Percentiles rank a stretch among this genome's conserved stretches.
Evolutionary conservation across 352 stramenopile genomes (phyloP).

Genomic region (Globisporangium uncinulatum): DNA sequence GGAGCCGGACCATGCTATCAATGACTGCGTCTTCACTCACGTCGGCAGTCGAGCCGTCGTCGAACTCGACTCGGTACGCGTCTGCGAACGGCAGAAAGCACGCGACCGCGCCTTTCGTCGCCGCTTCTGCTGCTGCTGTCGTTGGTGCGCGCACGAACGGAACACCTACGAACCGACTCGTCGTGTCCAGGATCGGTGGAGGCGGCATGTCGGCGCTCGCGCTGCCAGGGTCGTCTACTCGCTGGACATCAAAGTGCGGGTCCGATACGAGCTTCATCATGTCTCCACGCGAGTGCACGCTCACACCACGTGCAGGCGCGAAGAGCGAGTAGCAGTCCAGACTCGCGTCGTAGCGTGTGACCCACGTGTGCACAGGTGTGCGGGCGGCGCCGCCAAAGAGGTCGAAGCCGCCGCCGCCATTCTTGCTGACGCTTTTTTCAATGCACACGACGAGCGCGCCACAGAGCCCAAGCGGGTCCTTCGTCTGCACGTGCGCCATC

Average conservation of each 20-base stretch:
- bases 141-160: slow-evolving; percentile 18
- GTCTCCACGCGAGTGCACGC: slow-evolving; percentile 37
- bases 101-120: slow-evolving; percentile 28
- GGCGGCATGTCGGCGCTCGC: slow-evolving; percentile 32
- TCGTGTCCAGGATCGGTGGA: slow-evolving; percentile 41
- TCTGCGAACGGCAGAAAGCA: slow-evolving; percentile 63
- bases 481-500: slow-evolving; percentile 30
- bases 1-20: slow-evolving; percentile 46
- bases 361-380: slow-evolving; percentile 44
- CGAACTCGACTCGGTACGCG: slow-evolving; percentile 42
- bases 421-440: slow-evolving; percentile 1
- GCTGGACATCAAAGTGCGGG: slow-evolving; percentile 40
- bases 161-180: slow-evolving; percentile 48
- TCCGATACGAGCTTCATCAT: slow-evolving; percentile 61
- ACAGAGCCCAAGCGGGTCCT: slow-evolving; percentile 62
- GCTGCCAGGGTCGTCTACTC: slow-evolving; percentile 23
- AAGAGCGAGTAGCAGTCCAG: slow-evolving; percentile 69
- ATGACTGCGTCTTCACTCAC: slow-evolving; percentile 52
- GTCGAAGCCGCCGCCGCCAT: background rate
- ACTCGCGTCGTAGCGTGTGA: slow-evolving; percentile 60
- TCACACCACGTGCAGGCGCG: slow-evolving; percentile 28
- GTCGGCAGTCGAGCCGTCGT: slow-evolving; percentile 40
- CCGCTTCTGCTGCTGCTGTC: background rate
- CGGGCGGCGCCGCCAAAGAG: slow-evolving; percentile 2
- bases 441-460: slow-evolving; percentile 41